A percentile compares a stretch with the other conserved stretches of the same genome.
These are phyloP conservation scores for Phialophora macrospora DNA, from an alignment of 2,329 filamentous ascomycete species.

Conservation along the genomic window DNA sequence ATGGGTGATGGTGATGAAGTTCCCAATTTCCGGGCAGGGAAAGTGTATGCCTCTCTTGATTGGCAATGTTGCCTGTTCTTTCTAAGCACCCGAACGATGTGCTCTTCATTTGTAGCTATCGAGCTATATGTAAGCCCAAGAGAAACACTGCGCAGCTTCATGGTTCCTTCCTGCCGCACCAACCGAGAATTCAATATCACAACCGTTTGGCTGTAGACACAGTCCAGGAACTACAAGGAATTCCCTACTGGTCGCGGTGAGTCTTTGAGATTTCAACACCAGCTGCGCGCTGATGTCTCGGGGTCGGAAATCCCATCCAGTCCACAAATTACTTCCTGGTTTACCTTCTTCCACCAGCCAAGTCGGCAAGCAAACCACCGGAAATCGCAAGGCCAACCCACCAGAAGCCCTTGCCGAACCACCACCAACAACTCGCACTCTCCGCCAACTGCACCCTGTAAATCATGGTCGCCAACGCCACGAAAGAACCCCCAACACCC, in stretches of 20 bases:
- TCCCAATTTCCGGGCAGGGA: neutral
- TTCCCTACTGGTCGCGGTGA: too few relatives aligned
- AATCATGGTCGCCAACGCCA: slow-evolving; percentile 1
- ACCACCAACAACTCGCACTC: neutral
- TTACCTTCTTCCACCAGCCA: neutral
- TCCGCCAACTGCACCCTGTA: neutral
- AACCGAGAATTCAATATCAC: neutral
- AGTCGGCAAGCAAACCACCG: neutral
- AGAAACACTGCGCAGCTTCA: neutral
- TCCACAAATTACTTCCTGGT: neutral
- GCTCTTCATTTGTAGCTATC: too few relatives aligned
- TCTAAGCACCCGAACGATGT: too few relatives aligned
- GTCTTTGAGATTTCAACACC: neutral
- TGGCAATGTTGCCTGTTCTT: neutral
- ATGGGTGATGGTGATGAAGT: neutral
- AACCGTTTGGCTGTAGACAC: neutral
- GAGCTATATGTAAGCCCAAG: neutral
- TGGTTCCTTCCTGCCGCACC: neutral
- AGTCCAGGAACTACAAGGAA: too few relatives aligned
- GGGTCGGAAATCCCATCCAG: too few relatives aligned
- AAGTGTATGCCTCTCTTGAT: neutral
- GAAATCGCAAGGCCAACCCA: neutral
- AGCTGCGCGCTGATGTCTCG: neutral
- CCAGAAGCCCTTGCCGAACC: slow-evolving; percentile 5
- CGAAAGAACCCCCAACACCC: neutral